These are phyloP conservation scores for Phytophthora citrophthora DNA, from an alignment of 352 stramenopile species.

Conservation along the genomic window DNA sequence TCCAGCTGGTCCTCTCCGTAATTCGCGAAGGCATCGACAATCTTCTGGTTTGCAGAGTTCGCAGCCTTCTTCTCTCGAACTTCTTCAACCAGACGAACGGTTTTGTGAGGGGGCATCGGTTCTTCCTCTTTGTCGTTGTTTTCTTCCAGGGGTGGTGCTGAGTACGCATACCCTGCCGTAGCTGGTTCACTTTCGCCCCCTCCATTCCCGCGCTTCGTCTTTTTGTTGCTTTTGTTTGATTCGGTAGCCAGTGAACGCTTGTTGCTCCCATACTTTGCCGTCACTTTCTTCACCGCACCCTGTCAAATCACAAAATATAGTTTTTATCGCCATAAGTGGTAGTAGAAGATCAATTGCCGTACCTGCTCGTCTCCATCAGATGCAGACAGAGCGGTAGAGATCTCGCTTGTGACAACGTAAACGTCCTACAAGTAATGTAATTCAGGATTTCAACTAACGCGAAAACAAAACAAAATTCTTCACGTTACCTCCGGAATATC, in stretches of 20 bases:
- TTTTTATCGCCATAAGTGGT: neutral
- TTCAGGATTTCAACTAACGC: too few species aligned
- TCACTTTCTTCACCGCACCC: conserved; percentile 35
- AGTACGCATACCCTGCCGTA: conserved; percentile 14
- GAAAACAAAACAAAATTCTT: too few species aligned
- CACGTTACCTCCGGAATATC: conserved; percentile 31
- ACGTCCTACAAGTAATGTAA: conserved; percentile 18
- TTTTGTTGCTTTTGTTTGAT: conserved; percentile 23
- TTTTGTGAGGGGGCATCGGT: conserved; percentile 62
- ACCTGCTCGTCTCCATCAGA: conserved; percentile 41
- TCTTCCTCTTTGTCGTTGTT: conserved; percentile 19
- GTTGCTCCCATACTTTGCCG: conserved; percentile 32
- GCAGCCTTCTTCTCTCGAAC: conserved; percentile 46
- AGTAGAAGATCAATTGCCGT: neutral
- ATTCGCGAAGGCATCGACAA: conserved; percentile 73
- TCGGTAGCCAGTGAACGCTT: conserved; percentile 22
- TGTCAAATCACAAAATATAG: neutral
- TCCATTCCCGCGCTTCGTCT: conserved; percentile 30
- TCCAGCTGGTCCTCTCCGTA: conserved; percentile 70
- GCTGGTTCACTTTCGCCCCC: neutral
- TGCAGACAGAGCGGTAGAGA: conserved; percentile 31
- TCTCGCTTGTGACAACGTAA: conserved; percentile 25
- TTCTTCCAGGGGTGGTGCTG: neutral
- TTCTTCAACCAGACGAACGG: conserved; percentile 61
- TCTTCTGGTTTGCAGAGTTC: conserved; percentile 70